phyloP scores from a whole-genome alignment of 306 rosid species.

The Fragaria ananassa region DNA sequence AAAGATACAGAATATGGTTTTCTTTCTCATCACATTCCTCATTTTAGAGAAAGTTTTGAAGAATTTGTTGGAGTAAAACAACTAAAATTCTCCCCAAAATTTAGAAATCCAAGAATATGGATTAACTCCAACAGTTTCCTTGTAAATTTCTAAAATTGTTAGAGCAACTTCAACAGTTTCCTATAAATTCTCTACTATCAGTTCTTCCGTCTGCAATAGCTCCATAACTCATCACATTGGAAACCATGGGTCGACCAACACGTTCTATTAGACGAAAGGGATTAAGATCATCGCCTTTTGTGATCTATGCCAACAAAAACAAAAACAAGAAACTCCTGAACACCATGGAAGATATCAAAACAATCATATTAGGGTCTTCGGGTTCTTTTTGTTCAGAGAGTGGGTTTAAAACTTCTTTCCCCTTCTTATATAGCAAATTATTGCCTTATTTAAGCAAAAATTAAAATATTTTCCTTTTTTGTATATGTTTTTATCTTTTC shows the following conservation, averaged over 20 bases:
- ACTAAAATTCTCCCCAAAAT: too few relatives aligned
- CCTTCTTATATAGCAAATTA: neutral
- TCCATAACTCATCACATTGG: conserved; percentile 29
- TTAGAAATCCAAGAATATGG: too few relatives aligned
- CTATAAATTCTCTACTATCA: conserved; percentile 12
- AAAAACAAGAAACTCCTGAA: neutral
- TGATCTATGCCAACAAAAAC: conserved; percentile 13
- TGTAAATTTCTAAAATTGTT: too few relatives aligned
- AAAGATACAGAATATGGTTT: too few relatives aligned
- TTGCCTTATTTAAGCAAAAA: neutral
- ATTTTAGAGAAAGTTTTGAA: too few relatives aligned
- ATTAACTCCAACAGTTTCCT: too few relatives aligned
- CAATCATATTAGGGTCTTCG: neutral
- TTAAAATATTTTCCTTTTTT: neutral
- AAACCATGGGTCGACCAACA: conserved; percentile 5
- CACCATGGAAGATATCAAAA: too few relatives aligned
- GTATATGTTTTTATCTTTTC: neutral
- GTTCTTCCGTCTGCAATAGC: conserved; percentile 24
- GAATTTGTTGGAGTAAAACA: too few relatives aligned
- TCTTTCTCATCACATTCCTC: too few relatives aligned
- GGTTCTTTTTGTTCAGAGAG: neutral
- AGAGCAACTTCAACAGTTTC: too few relatives aligned
- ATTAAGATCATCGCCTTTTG: neutral
- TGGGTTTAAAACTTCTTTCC: neutral
- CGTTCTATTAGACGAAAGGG: neutral